A percentile compares a stretch with the other conserved stretches of the same genome.
These are phyloP conservation scores for Phytopythium oedochilum DNA, from an alignment of 352 stramenopile genomes.

Conservation along the genomic window DNA sequence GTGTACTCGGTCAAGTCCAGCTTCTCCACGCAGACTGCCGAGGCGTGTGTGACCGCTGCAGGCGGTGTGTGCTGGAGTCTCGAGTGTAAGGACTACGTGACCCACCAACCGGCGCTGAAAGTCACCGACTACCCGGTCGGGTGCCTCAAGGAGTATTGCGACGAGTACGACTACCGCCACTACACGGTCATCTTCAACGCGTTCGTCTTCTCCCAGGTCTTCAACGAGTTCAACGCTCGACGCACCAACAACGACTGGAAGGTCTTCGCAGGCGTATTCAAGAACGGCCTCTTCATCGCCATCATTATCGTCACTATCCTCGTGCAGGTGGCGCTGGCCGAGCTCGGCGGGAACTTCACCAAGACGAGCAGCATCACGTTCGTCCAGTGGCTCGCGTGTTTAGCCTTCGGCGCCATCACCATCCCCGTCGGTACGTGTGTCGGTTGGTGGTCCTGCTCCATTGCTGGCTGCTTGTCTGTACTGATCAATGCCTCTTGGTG, in stretches of 20 bases:
- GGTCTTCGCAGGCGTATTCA: constrained; percentile 89
- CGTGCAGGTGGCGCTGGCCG: constrained; percentile 94
- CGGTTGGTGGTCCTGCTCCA: too few species aligned
- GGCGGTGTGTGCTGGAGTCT: constrained; percentile 43
- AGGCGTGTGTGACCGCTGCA: constrained; percentile 42
- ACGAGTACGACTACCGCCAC: constrained; percentile 84
- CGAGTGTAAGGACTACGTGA: constrained; percentile 59
- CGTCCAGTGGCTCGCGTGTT: constrained; percentile 53
- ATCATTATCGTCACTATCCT: constrained; percentile 91
- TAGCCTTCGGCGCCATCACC: constrained; percentile 55
- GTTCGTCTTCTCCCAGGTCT: constrained; percentile 97
- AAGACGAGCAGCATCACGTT: constrained; percentile 71
- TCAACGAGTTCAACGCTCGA: constrained; percentile 83
- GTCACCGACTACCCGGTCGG: constrained; percentile 37
- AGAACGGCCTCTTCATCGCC: constrained; percentile 91
- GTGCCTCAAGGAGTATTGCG: constrained; percentile 46
- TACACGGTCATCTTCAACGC: constrained; percentile 98
- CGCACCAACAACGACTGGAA: constrained; percentile 94
- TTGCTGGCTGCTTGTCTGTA: not conserved
- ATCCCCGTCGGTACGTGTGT: constrained; percentile 56
- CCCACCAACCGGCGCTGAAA: constrained; percentile 18
- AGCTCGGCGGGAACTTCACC: constrained; percentile 91
- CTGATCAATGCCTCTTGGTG: too few species aligned
- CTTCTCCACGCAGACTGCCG: constrained; percentile 29
- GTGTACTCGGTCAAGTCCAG: constrained; percentile 45